phyloP scores from a whole-genome alignment of 139 green algal genomes.

The Bryopsis sp. region DNA sequence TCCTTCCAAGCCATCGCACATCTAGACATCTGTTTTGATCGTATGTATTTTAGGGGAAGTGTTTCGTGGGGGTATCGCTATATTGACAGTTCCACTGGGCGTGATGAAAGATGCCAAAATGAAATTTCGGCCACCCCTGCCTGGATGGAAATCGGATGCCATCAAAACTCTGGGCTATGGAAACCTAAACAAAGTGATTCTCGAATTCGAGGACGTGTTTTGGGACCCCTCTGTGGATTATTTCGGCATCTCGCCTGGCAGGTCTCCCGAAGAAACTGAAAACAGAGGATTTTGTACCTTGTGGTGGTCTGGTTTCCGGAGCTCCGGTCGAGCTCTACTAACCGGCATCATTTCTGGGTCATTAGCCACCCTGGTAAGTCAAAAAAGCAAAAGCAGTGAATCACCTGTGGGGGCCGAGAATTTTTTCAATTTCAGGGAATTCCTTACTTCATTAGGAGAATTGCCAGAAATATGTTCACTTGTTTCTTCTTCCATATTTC shows the following conservation, averaged over 20 bases:
- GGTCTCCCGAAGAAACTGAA: too few relatives aligned
- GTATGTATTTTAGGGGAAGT: constrained; percentile 25
- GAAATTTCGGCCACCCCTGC: constrained; percentile 60
- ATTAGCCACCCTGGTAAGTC: not conserved
- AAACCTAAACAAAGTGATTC: constrained; percentile 76
- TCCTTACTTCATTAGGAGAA: too few relatives aligned
- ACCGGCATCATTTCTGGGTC: constrained; percentile 43
- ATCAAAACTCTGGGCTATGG: constrained; percentile 70
- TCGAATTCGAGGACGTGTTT: constrained; percentile 73
- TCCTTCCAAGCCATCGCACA: too few relatives aligned
- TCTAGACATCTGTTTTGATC: too few relatives aligned
- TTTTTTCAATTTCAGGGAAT: too few relatives aligned
- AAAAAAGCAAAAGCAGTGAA: too few relatives aligned
- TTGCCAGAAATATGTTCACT: not conserved
- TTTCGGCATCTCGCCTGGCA: constrained; percentile 53
- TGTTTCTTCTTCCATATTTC: not conserved
- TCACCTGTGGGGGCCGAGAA: too few relatives aligned
- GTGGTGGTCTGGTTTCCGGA: constrained; percentile 68
- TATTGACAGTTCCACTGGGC: constrained; percentile 64
- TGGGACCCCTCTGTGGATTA: constrained; percentile 66
- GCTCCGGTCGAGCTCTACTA: constrained; percentile 35
- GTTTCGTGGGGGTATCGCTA: constrained; percentile 36
- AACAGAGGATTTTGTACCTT: constrained; percentile 66
- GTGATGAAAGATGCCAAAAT: constrained; percentile 55
- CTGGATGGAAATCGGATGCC: constrained; percentile 54